Conservation (phyloP, 495 filamentous ascomycete species). For the Lasiosphaeria miniovina region DNA sequence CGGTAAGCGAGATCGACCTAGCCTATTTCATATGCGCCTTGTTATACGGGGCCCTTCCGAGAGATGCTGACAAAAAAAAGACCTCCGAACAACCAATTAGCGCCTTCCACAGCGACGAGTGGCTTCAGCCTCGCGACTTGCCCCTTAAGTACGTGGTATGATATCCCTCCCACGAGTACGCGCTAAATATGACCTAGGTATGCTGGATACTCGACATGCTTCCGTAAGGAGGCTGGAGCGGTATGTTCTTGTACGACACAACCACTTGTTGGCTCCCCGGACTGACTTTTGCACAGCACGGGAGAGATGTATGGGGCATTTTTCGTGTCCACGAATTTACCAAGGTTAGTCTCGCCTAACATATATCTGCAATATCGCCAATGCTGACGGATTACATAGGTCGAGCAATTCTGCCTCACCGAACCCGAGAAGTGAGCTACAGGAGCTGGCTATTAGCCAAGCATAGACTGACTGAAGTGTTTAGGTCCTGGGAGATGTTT, state of each 20-base stretch:
- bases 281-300: conserved; percentile 51
- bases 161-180: neutral
- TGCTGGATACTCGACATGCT: conserved; percentile 91
- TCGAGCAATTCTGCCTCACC: conserved; percentile 88
- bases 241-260: conserved; percentile 11
- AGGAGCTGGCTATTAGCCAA: too few relatives aligned
- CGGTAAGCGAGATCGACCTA: conserved; percentile 31
- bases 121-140: conserved; percentile 79
- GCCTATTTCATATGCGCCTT: neutral
- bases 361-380: conserved; percentile 2
- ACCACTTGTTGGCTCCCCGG: neutral
- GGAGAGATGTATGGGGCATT: conserved; percentile 96
- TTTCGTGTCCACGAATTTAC: conserved; percentile 99
- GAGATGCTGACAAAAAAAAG: conserved; percentile 8
- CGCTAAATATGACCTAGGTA: conserved; percentile 42
- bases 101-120: conserved; percentile 88
- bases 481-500: conserved; percentile 77
- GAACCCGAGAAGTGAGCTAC: conserved; percentile 70
- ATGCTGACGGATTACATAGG: conserved; percentile 47
- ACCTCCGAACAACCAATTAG: conserved; percentile 95
- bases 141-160: conserved; percentile 65
- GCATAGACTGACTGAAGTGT: too few relatives aligned
- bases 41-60: too few relatives aligned
- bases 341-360: conserved; percentile 54
- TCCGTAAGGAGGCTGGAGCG: conserved; percentile 87